Percentiles rank a stretch among this genome's conserved stretches.
Evolutionary conservation across 805 yeast species (phyloP).

Genomic region (Vanderwaltozyma polyspora): DNA sequence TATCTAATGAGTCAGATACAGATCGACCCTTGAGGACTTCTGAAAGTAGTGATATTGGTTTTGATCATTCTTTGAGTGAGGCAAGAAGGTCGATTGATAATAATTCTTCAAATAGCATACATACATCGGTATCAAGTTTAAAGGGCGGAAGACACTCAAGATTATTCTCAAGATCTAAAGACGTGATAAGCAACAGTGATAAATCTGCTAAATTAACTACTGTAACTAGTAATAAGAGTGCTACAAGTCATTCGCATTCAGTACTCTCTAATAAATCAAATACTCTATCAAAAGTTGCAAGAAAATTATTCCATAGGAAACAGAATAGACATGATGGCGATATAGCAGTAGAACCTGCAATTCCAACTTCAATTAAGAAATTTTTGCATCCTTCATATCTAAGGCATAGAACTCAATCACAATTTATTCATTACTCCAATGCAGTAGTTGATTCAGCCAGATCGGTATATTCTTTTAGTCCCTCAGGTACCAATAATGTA

Average conservation of each 20-base stretch:
- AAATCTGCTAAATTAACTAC: background rate
- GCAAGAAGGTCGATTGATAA: slow-evolving; percentile 1
- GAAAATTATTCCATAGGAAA: slow-evolving; percentile 19
- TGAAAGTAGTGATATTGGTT: background rate
- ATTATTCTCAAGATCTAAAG: slow-evolving; percentile 2
- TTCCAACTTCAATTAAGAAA: slow-evolving; percentile 22
- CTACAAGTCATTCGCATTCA: background rate
- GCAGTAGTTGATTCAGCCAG: slow-evolving; percentile 19
- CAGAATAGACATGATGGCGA: slow-evolving; percentile 11
- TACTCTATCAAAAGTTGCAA: slow-evolving; percentile 13
- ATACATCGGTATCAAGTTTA: slow-evolving; percentile 5
- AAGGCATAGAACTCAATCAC: slow-evolving; percentile 24
- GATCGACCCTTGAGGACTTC: background rate
- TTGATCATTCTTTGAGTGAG: background rate
- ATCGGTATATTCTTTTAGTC: slow-evolving; percentile 20
- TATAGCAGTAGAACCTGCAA: slow-evolving; percentile 14
- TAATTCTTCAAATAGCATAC: slow-evolving; percentile 4
- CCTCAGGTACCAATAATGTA: slow-evolving; percentile 9
- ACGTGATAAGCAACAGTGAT: background rate
- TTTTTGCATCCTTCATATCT: slow-evolving; percentile 25
- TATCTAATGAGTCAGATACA: slow-evolving; percentile 1
- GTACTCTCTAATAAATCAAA: slow-evolving; percentile 6
- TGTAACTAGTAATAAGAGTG: slow-evolving; percentile 1
- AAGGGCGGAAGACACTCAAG: slow-evolving; percentile 1
- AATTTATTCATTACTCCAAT: slow-evolving; percentile 20